Evolutionary conservation across 441 rosid genomes (phyloP).

Genomic region (Hura crepitans): DNA sequence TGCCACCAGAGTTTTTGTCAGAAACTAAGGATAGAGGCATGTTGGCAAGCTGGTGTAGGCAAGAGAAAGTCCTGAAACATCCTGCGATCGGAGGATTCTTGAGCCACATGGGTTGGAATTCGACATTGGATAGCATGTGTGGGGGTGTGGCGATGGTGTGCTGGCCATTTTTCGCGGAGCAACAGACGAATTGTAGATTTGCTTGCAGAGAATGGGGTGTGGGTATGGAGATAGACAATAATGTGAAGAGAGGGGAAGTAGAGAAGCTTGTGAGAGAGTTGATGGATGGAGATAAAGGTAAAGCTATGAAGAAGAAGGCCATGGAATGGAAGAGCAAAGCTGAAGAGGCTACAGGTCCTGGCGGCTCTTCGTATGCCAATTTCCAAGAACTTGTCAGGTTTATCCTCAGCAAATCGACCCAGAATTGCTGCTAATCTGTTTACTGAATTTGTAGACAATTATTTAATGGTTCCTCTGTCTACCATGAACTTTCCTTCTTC

Average conservation of each 20-base stretch:
- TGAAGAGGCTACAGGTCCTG: slow-evolving; percentile 7
- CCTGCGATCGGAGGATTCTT: slow-evolving; percentile 22
- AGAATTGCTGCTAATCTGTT: too few relatives aligned
- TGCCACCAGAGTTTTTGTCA: slow-evolving; percentile 6
- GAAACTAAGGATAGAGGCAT: slow-evolving; percentile 14
- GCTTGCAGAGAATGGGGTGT: slow-evolving; percentile 16
- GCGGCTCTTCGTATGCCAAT: slow-evolving; percentile 14
- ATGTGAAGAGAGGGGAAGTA: slow-evolving; percentile 22
- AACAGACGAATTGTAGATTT: slow-evolving; percentile 10
- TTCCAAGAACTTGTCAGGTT: neutral
- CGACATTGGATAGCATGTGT: slow-evolving; percentile 17
- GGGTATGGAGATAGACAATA: slow-evolving; percentile 12
- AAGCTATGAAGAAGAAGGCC: slow-evolving; percentile 19
- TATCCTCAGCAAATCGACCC: neutral
- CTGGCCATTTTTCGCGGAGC: slow-evolving; percentile 17
- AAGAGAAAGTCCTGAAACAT: slow-evolving; percentile 19
- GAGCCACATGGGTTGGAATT: slow-evolving; percentile 25
- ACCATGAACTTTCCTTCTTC: too few relatives aligned
- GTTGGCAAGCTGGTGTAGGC: slow-evolving; percentile 20
- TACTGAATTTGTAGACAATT: too few relatives aligned
- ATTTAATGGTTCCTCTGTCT: too few relatives aligned
- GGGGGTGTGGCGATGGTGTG: slow-evolving; percentile 18
- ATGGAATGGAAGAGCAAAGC: slow-evolving; percentile 20
- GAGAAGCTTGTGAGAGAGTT: slow-evolving; percentile 21
- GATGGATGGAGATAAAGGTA: slow-evolving; percentile 24